Evolutionary conservation across 169 alveolate genomes (phyloP).

Genomic region (Cryptosporidium ubiquitum): DNA sequence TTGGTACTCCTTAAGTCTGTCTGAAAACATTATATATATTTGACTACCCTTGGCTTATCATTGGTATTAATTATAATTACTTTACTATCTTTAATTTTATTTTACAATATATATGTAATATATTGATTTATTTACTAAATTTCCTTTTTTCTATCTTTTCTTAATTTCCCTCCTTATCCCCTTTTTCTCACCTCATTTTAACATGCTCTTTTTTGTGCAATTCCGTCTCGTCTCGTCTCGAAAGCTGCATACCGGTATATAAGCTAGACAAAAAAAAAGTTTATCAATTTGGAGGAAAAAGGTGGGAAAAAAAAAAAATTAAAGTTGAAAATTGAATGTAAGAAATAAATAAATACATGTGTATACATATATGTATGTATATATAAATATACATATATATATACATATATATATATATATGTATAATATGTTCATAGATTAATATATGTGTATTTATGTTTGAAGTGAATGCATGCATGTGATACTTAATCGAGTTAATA

Average conservation of each 20-base stretch:
- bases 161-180: not conserved
- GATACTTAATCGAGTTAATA: not conserved
- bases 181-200: not conserved
- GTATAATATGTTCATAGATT: not conserved
- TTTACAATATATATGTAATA: no score
- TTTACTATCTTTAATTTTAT: no score
- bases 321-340: not conserved
- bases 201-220: slow-evolving; percentile 28
- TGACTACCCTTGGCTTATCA: not conserved
- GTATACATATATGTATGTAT: not conserved
- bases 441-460: not conserved
- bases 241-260: slow-evolving; percentile 42
- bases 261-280: slow-evolving; percentile 15
- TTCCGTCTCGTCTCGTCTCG: slow-evolving; percentile 58
- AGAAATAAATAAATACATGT: not conserved
- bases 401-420: no score
- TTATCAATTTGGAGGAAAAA: no score
- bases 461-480: not conserved
- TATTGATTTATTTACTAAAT: no score
- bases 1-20: slow-evolving; percentile 25
- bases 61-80: no score
- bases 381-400: no score
- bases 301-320: slow-evolving; percentile 7
- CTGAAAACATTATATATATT: not conserved
- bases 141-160: not conserved